Base-by-base conservation (phyloP, 2,329 filamentous ascomycete species). In the Sclerotinia glacialis region DNA sequence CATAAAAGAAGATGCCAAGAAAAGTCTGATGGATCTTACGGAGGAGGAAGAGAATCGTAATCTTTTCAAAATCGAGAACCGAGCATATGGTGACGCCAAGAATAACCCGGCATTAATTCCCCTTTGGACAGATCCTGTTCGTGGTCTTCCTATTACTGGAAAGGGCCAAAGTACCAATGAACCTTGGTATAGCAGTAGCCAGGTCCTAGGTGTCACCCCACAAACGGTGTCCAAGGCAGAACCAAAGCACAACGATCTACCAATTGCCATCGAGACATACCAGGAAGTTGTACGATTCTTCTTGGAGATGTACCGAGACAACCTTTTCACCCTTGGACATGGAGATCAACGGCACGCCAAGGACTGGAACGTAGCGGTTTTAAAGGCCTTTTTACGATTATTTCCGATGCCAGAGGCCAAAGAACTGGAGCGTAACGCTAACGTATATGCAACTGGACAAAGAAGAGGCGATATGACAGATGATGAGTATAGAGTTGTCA, bases 71-170 rank as follows among this genome's bases (percentile, higher is more conserved):
- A 58, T 70, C 11, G 74, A 75, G 55, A 65, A 50, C 42, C 66
- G 68, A 50, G 73, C 73, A 18, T 75, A 74, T 47, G 26, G 44
- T 12, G 70, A 68, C 68, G 69, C 74, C 2, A 56, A 72, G 18
- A 65, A 66, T 56, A 67, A 72, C 5, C 73, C 74, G 5, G 62
- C 68, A 12, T 23, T 72, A 59, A 74, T 75, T 65, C 71, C 71
- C 18, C 66, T 63, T 34, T 75, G 72, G 73, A 72, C 72, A 67
- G 67, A 75, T 68, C 67, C 69, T 4, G 71, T 60, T 21, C 58
- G 61, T 26, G 72, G 73, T 0, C 64, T 75, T n/a, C 66, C 68
- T 16, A 67, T 66, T 23, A 69, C 52, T 23, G 67, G 70, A 23
- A 63, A 63, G 34, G 5, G 14, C 14, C 69, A 6, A 64, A 61